Conservation (phyloP, 2,329 filamentous ascomycete species). For the Bipolaris bicolor region DNA sequence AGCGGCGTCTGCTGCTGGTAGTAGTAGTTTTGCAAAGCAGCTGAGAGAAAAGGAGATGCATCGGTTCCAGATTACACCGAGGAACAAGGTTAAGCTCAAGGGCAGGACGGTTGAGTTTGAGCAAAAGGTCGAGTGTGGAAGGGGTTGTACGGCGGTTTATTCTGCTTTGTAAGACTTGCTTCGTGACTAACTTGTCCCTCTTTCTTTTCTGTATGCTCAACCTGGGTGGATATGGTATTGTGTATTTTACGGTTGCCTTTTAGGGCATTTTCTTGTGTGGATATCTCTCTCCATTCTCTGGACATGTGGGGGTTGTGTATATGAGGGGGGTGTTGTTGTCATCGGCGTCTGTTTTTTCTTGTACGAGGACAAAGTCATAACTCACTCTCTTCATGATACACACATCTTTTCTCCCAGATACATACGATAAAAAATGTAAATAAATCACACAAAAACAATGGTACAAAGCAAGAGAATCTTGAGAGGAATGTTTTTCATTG, state of each 20-base stretch:
- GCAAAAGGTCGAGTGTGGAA: conserved; percentile 87
- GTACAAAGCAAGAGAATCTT: too few species aligned
- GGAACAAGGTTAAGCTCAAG: conserved; percentile 70
- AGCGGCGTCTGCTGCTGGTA: conserved; percentile 22
- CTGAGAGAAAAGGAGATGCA: conserved; percentile 70
- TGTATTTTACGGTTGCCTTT: not conserved
- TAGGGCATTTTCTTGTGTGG: not conserved
- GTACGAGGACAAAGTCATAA: too few species aligned
- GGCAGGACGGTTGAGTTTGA: conserved; percentile 77
- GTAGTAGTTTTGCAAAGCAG: conserved; percentile 37
- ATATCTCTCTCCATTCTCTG: too few species aligned
- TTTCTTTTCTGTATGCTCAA: not conserved
- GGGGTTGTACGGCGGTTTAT: conserved; percentile 70
- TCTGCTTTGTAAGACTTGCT: conserved; percentile 17
- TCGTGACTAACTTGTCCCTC: not conserved
- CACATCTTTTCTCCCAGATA: too few species aligned
- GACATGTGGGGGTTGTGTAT: too few species aligned
- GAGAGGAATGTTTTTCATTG: too few species aligned
- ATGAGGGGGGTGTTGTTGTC: too few species aligned
- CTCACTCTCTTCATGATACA: too few species aligned
- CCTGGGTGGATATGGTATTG: too few species aligned
- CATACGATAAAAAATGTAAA: too few species aligned
- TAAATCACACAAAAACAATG: too few species aligned
- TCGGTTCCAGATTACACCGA: conserved; percentile 81
- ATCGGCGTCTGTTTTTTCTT: too few species aligned